Percentiles rank a stretch among this genome's conserved stretches.
phyloP scores from a whole-genome alignment of 805 yeast species.

The Candida peoriensis region DNA sequence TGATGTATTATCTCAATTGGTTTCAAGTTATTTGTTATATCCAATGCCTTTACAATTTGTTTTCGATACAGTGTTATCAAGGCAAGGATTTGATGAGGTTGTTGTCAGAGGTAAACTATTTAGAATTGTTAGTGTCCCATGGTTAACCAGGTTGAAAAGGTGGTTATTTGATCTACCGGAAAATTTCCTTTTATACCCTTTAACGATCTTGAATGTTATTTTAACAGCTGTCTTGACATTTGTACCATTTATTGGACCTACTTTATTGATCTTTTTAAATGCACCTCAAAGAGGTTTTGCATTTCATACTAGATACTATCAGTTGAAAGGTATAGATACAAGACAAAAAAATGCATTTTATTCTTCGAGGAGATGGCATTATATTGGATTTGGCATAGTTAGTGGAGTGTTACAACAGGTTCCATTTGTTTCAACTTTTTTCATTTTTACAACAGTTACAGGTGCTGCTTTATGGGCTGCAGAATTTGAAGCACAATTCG shows the following conservation, averaged over 20 bases:
- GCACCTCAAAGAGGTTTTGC: constrained; percentile 1
- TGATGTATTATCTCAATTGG: background rate
- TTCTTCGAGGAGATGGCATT: constrained; percentile 1
- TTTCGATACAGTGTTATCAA: background rate
- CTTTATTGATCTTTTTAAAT: background rate
- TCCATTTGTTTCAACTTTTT: constrained; percentile 1
- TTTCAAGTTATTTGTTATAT: background rate
- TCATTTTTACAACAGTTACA: background rate
- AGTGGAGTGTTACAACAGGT: background rate
- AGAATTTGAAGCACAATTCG: constrained; percentile 1
- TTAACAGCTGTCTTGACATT: background rate
- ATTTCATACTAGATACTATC: background rate
- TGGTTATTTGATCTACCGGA: constrained; percentile 1
- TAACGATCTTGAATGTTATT: background rate
- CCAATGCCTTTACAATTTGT: background rate
- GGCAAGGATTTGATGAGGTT: constrained; percentile 1
- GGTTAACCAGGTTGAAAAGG: background rate
- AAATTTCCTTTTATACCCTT: background rate
- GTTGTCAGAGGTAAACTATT: constrained; percentile 1
- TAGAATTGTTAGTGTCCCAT: background rate
- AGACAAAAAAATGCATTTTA: constrained; percentile 3
- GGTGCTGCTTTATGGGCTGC: constrained; percentile 2
- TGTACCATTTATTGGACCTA: background rate
- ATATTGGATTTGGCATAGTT: constrained; percentile 1
- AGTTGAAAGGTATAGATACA: constrained; percentile 1